Evolutionary conservation across 805 yeast genomes (phyloP).

Genomic region (Starmerella roubikii): DNA sequence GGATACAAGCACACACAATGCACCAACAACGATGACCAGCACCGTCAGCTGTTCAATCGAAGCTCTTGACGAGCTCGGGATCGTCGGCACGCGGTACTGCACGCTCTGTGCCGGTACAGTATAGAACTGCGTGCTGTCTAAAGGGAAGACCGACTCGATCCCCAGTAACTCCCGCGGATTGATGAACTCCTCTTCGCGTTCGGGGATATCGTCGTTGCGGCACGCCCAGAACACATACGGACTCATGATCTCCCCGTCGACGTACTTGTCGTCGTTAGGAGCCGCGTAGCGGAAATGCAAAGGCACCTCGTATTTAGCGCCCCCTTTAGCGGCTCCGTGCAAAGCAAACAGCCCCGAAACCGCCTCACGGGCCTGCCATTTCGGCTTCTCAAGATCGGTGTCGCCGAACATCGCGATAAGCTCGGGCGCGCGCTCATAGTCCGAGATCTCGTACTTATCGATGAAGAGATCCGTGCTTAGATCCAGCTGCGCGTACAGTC

Average conservation of each 20-base stretch:
- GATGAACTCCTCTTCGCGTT: slow-evolving; percentile 3
- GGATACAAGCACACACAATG: slow-evolving; percentile 24
- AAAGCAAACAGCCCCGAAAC: slow-evolving; percentile 31
- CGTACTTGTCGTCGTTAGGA: slow-evolving; percentile 25
- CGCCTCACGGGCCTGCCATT: slow-evolving; percentile 29
- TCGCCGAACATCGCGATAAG: slow-evolving; percentile 39
- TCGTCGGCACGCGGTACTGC: slow-evolving; percentile 32
- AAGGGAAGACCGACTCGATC: slow-evolving; percentile 35
- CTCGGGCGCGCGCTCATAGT: slow-evolving; percentile 21
- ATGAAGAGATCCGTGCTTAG: slow-evolving; percentile 37
- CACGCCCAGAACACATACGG: slow-evolving; percentile 43
- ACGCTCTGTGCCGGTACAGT: slow-evolving; percentile 24
- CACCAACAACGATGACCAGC: slow-evolving; percentile 26
- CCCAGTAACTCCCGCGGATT: slow-evolving; percentile 25
- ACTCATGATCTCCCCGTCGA: slow-evolving; percentile 22
- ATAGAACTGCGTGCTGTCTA: slow-evolving; percentile 32
- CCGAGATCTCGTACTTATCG: slow-evolving; percentile 41
- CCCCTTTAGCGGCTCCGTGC: slow-evolving; percentile 14
- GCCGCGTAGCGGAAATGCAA: slow-evolving; percentile 40
- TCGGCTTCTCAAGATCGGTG: slow-evolving; percentile 45
- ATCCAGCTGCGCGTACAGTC: slow-evolving; percentile 32
- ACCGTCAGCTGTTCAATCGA: slow-evolving; percentile 29
- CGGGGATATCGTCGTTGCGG: slow-evolving; percentile 25
- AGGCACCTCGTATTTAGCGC: slow-evolving; percentile 28
- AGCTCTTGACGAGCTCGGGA: slow-evolving; percentile 25